phyloP scores from a whole-genome alignment of 83 land plant genomes.

The Diphasiastrum complanatum region DNA sequence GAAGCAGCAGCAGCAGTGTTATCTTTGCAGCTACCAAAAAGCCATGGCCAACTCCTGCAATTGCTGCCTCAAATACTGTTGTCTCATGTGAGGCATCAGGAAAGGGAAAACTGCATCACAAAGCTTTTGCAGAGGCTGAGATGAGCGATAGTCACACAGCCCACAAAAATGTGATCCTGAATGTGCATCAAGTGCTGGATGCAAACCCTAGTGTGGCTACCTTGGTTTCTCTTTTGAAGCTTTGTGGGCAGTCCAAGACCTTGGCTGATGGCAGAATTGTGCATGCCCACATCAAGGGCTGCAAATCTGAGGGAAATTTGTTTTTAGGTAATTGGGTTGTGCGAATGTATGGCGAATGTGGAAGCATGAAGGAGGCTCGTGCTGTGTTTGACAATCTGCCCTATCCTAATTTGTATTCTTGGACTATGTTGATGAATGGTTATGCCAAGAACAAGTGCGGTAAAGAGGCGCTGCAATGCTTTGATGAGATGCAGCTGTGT shows the following conservation, averaged over 20 bases:
- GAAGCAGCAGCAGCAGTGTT: no score
- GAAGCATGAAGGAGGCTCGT: constrained; percentile 3
- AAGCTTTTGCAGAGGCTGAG: no score
- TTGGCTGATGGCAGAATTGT: background rate
- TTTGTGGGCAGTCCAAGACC: background rate
- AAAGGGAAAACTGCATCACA: no score
- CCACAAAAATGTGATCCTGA: no score
- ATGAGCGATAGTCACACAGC: no score
- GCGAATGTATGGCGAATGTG: constrained; percentile 15
- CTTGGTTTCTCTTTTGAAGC: constrained; percentile 7
- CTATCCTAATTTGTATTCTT: background rate
- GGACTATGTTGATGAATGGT: background rate
- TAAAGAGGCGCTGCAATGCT: constrained; percentile 7
- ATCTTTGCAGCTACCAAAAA: no score
- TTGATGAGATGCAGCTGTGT: background rate
- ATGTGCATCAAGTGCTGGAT: no score
- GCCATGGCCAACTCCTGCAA: no score
- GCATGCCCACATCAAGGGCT: background rate
- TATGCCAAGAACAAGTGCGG: background rate
- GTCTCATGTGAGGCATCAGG: no score
- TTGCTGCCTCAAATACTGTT: no score
- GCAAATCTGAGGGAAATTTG: background rate
- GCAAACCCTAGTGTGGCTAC: background rate
- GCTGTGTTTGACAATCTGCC: constrained; percentile 5
- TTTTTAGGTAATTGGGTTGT: background rate